Evolutionary conservation across 73 alveolate species (phyloP).

Genomic region (Urostyla sp.): DNA sequence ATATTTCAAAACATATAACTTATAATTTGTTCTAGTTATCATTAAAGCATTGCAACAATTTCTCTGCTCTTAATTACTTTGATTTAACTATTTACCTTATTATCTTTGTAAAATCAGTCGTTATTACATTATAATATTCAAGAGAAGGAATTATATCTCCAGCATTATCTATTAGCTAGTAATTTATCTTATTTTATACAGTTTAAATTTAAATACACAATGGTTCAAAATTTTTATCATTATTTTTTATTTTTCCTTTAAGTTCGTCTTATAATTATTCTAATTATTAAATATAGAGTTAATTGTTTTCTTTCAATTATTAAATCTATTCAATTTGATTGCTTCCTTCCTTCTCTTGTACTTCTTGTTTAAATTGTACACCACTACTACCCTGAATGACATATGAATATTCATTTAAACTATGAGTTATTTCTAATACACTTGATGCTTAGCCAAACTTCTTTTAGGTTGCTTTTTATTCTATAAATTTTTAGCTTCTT

Average conservation of each 20-base stretch:
- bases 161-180: no score
- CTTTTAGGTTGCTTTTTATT: no score
- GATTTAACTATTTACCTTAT: constrained; percentile 10
- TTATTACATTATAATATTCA: constrained; percentile 20
- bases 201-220: not conserved
- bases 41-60: not conserved
- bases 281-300: not conserved
- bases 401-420: no score
- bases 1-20: constrained; percentile 11
- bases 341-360: not conserved
- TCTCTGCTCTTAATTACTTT: not conserved
- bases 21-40: not conserved
- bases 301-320: not conserved
- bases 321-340: not conserved
- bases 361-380: not conserved
- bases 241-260: constrained; percentile 32
- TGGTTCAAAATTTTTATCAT: constrained; percentile 8
- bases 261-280: constrained; percentile 16
- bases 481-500: constrained; percentile 14
- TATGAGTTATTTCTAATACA: no score
- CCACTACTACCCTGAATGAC: no score
- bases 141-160: not conserved
- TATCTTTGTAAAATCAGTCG: constrained; percentile 46
- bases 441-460: no score
- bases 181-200: not conserved